Evolutionary conservation across 2,329 filamentous ascomycete species (phyloP).

Genomic region (Berkeleyomyces rouxiae): DNA sequence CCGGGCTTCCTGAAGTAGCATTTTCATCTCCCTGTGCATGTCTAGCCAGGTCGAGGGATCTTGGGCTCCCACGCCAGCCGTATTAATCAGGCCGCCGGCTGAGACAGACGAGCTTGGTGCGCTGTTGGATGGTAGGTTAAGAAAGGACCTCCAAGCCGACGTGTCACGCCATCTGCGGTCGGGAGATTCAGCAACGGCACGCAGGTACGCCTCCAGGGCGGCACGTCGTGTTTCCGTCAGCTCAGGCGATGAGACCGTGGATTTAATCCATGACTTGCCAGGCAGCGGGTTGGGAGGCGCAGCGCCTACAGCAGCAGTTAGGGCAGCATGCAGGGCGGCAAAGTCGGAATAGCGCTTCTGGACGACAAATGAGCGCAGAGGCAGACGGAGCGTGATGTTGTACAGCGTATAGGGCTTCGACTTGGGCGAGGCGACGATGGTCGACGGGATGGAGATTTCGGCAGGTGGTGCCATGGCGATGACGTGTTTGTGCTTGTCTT

Average conservation of each 20-base stretch:
- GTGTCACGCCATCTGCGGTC: constrained; percentile 63
- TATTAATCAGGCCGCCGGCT: constrained; percentile 27
- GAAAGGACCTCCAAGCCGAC: constrained; percentile 53
- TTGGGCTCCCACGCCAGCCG: constrained; percentile 25
- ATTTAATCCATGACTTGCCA: constrained; percentile 60
- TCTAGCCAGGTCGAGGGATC: constrained; percentile 62
- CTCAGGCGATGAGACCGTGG: constrained; percentile 50
- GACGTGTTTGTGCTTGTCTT: neutral
- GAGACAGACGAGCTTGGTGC: constrained; percentile 32
- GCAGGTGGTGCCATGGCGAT: constrained; percentile 42
- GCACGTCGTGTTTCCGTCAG: constrained; percentile 54
- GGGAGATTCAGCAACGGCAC: constrained; percentile 53
- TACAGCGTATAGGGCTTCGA: constrained; percentile 60
- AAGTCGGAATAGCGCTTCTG: constrained; percentile 78
- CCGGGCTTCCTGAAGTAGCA: constrained; percentile 49
- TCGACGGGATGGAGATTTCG: constrained; percentile 53
- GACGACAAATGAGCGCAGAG: constrained; percentile 57
- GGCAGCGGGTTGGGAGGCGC: constrained; percentile 54
- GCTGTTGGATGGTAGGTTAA: constrained; percentile 47
- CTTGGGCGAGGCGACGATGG: constrained; percentile 36
- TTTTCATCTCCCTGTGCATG: constrained; percentile 57
- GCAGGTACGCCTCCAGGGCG: constrained; percentile 54
- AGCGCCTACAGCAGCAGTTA: constrained; percentile 41
- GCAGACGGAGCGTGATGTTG: constrained; percentile 61
- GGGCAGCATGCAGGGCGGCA: constrained; percentile 42